Evolutionary conservation across 2,329 filamentous ascomycete genomes (phyloP), one percentile per base, ranked within the genome.

Genomic region (Colletotrichum endophyticum): DNA sequence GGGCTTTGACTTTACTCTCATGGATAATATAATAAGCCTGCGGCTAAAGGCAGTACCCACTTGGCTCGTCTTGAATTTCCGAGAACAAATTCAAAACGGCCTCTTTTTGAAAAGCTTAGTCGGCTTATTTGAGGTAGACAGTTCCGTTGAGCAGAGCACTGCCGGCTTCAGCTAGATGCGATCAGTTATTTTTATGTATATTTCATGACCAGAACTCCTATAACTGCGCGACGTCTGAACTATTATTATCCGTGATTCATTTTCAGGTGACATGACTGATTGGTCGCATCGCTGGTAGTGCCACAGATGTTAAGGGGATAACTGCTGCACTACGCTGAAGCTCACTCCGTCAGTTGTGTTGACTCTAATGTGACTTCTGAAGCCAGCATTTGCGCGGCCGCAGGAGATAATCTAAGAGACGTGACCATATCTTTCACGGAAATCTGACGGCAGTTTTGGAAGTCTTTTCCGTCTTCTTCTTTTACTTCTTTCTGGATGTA

Each of bases 241-340:
- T 44, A n/a, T 44, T 44, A n/a, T 12, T n/a, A 1, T n/a, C 19
- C 0, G 39, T 44, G 39, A n/a, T 44, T 0, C 9, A 3, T 13
- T 0, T 49, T 0, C 0, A 22, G n/a, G n/a, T 22, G n/a, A 49
- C 44, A 49, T 7, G 44, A 22, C 3, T 7, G 44, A 22, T 49
- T 49, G n/a, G n/a, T 49, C 44, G 39, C 39, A 49, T 49, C 19
- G n/a, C n/a, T 49, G 12, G 44, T 5, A 49, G 44, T 49, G 11
- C 44, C 19, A 13, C 4, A 13, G n/a, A 13, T 13, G 11, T n/a
- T 22, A 12, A n/a, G 39, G 39, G 9, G 19, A n/a, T 2, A n/a
- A 22, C 39, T 49, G 19, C n/a, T 0, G 39, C 39, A 49, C 39
- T 2, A 6, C 19, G 9, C 39, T 12, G 19, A n/a, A 49, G 11